Base-by-base conservation (phyloP, 345 rosid genomes). In the Eucalyptus curtisii region DNA sequence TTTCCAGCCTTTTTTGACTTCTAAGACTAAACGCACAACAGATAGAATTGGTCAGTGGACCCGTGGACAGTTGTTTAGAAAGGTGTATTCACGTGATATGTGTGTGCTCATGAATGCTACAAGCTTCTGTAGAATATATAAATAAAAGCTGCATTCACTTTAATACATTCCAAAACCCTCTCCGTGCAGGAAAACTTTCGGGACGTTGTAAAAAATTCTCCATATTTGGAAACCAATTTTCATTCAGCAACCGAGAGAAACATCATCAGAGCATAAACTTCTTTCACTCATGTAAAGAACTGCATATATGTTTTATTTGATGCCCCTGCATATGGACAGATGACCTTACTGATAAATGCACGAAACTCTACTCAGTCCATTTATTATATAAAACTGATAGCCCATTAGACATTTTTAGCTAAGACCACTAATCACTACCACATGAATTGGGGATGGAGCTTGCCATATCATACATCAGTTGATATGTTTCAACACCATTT, bases 1-100 rank as follows among this genome's bases (percentile, higher is more conserved):
- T 96, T 93, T 87, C 99, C 99, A 91, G 94, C 97, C 91, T 92
- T 96, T 88, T 96, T 96, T 22, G 97, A 96, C 93, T 95, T 97
- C 94, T 97, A 98, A 90, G 99, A 96, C 99, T 96, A 89, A 85
- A 81, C 10, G 52, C 66, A 42, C 37, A 55, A 24, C 57, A 88
- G 49, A 45, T 31, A n/a, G 55, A 87, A 64, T 16, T 25, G 52
- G 33, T 30, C 33, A 48, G 30, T 45, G 84, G 17, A 66, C 49
- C 22, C 5, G 6, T 6, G 31, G 52, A 64, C 11, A 3, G 71
- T 52, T 31, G 59, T 64, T 33, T 87, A 55, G 10, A 12, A 10
- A 33, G 44, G 25, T 71, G 81, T 33, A 71, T 71, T 71, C 44
- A 71, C 2, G 25, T 71, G 24, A 85, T 48, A 86, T 40, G 59